Evolutionary conservation across 441 rosid genomes (phyloP).

Genomic region (Arabidopsis hybrid): DNA sequence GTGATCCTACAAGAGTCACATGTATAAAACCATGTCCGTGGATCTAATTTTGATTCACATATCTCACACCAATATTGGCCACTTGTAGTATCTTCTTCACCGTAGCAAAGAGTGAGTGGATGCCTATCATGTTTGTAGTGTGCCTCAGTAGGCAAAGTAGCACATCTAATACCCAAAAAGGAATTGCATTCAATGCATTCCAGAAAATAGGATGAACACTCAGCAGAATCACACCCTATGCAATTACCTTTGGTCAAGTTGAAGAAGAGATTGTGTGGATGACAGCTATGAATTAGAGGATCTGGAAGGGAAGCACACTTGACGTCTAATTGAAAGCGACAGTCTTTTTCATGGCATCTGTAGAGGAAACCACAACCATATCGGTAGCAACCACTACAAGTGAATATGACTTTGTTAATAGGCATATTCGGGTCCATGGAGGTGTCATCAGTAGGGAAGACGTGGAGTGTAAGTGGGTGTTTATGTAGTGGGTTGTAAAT

Average conservation of each 20-base stretch:
- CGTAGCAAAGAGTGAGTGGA: conserved; percentile 11
- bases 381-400: not conserved
- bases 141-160: not conserved
- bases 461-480: too few relatives aligned
- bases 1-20: not conserved
- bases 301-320: conserved; percentile 1
- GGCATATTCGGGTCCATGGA: too few relatives aligned
- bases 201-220: not conserved
- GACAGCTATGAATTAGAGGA: not conserved
- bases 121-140: conserved; percentile 16
- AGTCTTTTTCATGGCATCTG: not conserved
- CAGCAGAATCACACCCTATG: not conserved
- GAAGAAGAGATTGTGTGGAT: conserved; percentile 14
- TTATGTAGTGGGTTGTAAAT: too few relatives aligned
- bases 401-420: not conserved
- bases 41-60: not conserved
- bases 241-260: not conserved
- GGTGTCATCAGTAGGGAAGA: too few relatives aligned
- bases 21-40: not conserved
- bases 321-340: not conserved
- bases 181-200: not conserved
- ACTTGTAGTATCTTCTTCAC: not conserved
- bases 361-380: not conserved
- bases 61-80: not conserved
- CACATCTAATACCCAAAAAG: not conserved